These are phyloP conservation scores for Pleurotus cornucopiae DNA, from an alignment of 768 basidiomycete species.

Conservation along the genomic window DNA sequence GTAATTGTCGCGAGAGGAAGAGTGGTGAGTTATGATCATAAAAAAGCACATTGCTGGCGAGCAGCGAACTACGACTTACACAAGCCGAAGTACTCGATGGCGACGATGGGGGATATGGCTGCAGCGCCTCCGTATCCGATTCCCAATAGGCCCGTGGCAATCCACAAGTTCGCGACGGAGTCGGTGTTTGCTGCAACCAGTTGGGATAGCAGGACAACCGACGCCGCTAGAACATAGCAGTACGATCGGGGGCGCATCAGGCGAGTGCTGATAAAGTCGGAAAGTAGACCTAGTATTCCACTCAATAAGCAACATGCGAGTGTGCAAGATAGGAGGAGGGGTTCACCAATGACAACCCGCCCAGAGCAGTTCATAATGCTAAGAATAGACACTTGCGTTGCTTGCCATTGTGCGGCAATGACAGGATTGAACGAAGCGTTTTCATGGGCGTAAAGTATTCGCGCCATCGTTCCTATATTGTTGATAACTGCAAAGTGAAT, in stretches of 20 bases:
- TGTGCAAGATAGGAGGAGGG: neutral
- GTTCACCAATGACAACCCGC: constrained; percentile 67
- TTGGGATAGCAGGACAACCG: constrained; percentile 72
- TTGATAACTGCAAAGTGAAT: constrained; percentile 57
- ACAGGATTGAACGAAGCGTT: constrained; percentile 59
- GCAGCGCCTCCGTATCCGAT: constrained; percentile 71
- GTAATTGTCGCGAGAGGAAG: neutral
- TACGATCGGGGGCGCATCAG: constrained; percentile 62
- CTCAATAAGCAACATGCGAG: neutral
- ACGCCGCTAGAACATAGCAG: constrained; percentile 60
- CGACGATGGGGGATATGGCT: constrained; percentile 67
- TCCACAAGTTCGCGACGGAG: constrained; percentile 63
- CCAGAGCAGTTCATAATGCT: constrained; percentile 81
- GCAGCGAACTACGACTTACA: constrained; percentile 39
- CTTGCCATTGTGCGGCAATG: constrained; percentile 72
- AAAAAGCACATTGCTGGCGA: neutral
- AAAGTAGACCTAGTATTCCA: constrained; percentile 47
- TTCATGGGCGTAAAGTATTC: constrained; percentile 62
- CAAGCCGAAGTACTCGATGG: constrained; percentile 87
- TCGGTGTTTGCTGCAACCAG: constrained; percentile 49
- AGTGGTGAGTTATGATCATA: neutral
- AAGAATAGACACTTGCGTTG: constrained; percentile 78
- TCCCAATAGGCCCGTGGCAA: constrained; percentile 53
- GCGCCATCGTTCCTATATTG: constrained; percentile 71
- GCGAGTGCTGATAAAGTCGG: constrained; percentile 59